Conservation (phyloP, 495 filamentous ascomycete species). For the Penicillium ucsense region DNA sequence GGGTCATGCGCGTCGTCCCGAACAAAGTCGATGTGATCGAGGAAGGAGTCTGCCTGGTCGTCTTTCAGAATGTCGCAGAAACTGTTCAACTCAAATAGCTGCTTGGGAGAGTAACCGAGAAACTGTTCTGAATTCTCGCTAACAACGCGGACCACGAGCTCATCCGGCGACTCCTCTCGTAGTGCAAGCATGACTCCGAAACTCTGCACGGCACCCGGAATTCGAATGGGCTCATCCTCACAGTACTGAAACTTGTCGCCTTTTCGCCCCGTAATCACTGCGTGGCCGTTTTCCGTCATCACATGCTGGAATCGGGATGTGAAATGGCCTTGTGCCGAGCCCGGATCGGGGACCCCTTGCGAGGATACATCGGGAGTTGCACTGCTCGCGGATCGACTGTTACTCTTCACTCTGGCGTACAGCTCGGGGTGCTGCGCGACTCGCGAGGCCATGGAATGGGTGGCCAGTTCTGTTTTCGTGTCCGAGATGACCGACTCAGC, state of each 20-base stretch:
- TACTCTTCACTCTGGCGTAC: slow-evolving; percentile 8
- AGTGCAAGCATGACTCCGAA: slow-evolving; percentile 76
- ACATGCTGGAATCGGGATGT: slow-evolving; percentile 75
- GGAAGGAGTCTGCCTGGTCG: slow-evolving; percentile 70
- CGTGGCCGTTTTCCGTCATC: slow-evolving; percentile 71
- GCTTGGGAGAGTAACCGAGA: slow-evolving; percentile 68
- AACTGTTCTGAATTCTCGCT: slow-evolving; percentile 78
- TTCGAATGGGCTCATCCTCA: slow-evolving; percentile 91
- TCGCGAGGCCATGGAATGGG: slow-evolving; percentile 15
- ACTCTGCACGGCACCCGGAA: slow-evolving; percentile 79
- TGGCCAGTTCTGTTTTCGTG: slow-evolving; percentile 9
- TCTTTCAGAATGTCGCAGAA: slow-evolving; percentile 76
- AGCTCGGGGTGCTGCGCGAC: slow-evolving; percentile 14
- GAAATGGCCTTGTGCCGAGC: slow-evolving; percentile 33
- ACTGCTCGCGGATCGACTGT: slow-evolving; percentile 1
- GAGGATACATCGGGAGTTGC: slow-evolving; percentile 1
- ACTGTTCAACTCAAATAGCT: slow-evolving; percentile 63
- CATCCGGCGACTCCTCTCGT: slow-evolving; percentile 58
- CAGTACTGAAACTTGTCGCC: slow-evolving; percentile 63
- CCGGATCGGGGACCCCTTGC: slow-evolving; percentile 5
- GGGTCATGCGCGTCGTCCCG: slow-evolving; percentile 63
- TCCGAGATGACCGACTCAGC: slow-evolving; percentile 7
- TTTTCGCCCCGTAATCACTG: slow-evolving; percentile 71
- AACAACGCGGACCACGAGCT: slow-evolving; percentile 62
- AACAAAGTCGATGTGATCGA: slow-evolving; percentile 85